These are phyloP conservation scores for Hypoxylon intermedium DNA, from an alignment of 495 filamentous ascomycete genomes.

Conservation along the genomic window DNA sequence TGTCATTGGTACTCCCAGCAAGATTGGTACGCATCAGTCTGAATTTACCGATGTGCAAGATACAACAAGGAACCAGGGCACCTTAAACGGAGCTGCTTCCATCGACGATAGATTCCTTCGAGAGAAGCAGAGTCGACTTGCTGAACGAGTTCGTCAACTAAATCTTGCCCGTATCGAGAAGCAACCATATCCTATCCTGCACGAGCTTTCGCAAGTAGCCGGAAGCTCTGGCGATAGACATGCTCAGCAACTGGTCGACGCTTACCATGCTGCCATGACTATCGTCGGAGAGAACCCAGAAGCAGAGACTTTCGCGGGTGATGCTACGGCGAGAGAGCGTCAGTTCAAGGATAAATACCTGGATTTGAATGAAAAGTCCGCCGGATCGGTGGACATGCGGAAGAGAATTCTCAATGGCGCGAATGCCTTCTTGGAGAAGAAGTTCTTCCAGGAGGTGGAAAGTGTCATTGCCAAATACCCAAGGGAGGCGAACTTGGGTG, in stretches of 20 bases:
- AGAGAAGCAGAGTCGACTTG: conserved; percentile 80
- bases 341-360: conserved; percentile 77
- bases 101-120: conserved; percentile 74
- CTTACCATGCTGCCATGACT: conserved; percentile 77
- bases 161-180: conserved; percentile 74
- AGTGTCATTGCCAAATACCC: conserved; percentile 79
- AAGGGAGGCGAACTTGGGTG: conserved; percentile 86
- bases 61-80: conserved; percentile 52
- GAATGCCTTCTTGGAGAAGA: conserved; percentile 74
- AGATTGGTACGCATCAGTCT: conserved; percentile 61
- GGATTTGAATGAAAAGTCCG: conserved; percentile 70
- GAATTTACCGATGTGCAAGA: conserved; percentile 73
- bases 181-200: conserved; percentile 69
- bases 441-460: conserved; percentile 76
- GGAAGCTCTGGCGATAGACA: conserved; percentile 67
- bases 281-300: conserved; percentile 72
- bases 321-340: conserved; percentile 70
- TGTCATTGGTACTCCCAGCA: conserved; percentile 78
- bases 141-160: conserved; percentile 75
- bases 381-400: conserved; percentile 64
- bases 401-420: conserved; percentile 81
- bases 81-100: conserved; percentile 45
- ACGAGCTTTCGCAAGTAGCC: conserved; percentile 76
- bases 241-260: conserved; percentile 72
- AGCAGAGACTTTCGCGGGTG: conserved; percentile 58